phyloP scores from a whole-genome alignment of 2,329 filamentous ascomycete species.

The Phyllosticta paracitricarpa region DNA sequence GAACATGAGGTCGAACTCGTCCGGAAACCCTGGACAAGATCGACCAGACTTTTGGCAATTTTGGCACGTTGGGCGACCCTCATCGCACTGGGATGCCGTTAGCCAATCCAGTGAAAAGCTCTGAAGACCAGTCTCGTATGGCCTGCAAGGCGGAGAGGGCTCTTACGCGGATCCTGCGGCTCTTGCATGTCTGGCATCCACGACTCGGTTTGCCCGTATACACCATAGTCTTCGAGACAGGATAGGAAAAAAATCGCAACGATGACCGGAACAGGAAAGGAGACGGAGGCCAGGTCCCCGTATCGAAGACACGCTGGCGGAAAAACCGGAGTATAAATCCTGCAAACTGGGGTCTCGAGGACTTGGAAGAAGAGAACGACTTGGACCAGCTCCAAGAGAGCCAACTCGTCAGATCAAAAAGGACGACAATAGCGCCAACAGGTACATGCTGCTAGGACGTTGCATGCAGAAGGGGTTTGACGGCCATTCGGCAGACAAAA shows the following conservation, averaged over 20 bases:
- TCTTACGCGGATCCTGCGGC: constrained; percentile 59
- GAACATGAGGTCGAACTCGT: constrained; percentile 63
- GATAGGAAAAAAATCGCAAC: neutral
- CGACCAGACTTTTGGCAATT: constrained; percentile 56
- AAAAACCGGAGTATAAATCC: neutral
- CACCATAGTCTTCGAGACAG: constrained; percentile 20
- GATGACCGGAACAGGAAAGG: constrained; percentile 2
- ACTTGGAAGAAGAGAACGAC: neutral
- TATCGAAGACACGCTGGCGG: neutral
- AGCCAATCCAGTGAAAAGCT: constrained; percentile 5
- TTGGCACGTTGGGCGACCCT: constrained; percentile 55
- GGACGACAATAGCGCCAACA: neutral
- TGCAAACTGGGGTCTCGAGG: neutral
- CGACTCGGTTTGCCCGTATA: constrained; percentile 33
- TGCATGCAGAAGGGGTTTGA: neutral
- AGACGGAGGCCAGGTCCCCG: neutral
- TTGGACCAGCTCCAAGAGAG: neutral
- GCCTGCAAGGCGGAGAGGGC: constrained; percentile 14
- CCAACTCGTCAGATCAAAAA: neutral
- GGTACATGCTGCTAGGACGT: neutral
- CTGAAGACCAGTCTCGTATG: neutral
- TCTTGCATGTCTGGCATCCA: constrained; percentile 66
- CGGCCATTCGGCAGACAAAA: neutral
- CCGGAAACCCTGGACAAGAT: constrained; percentile 57
- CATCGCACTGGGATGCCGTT: constrained; percentile 47